Evolutionary conservation across 2,329 filamentous ascomycete species (phyloP).

Genomic region (Trichophyton benhamiae): DNA sequence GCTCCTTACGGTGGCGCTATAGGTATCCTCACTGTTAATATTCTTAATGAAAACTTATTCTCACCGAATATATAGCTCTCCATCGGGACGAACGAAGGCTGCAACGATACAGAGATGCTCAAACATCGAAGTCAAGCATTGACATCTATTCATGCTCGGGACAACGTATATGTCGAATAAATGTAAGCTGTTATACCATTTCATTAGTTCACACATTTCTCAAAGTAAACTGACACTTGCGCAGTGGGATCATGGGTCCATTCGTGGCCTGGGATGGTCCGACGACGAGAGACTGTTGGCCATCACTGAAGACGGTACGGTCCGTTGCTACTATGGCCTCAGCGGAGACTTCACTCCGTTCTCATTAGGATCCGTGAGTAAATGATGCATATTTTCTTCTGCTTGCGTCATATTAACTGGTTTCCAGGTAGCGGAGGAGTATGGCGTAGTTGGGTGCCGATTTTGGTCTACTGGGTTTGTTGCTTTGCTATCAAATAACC

Average conservation of each 20-base stretch:
- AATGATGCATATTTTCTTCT: neutral
- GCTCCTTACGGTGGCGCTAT: slow-evolving; percentile 89
- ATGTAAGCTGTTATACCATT: slow-evolving; percentile 30
- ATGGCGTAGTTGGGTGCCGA: slow-evolving; percentile 73
- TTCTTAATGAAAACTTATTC: neutral
- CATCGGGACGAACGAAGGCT: slow-evolving; percentile 82
- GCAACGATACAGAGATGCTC: slow-evolving; percentile 60
- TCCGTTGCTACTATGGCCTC: slow-evolving; percentile 81
- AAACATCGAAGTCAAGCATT: slow-evolving; percentile 67
- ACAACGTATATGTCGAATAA: slow-evolving; percentile 70
- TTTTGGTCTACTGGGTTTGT: slow-evolving; percentile 94
- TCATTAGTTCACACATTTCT: too few species aligned
- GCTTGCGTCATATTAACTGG: neutral
- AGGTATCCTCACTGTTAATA: slow-evolving; percentile 41
- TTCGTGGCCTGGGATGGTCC: slow-evolving; percentile 88
- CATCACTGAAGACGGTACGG: slow-evolving; percentile 76
- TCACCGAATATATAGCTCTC: slow-evolving; percentile 47
- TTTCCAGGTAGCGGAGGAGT: slow-evolving; percentile 62
- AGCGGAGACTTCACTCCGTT: slow-evolving; percentile 93
- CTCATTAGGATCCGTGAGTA: slow-evolving; percentile 60
- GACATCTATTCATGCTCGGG: slow-evolving; percentile 91
- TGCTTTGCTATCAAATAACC: slow-evolving; percentile 77
- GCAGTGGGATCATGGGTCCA: slow-evolving; percentile 76
- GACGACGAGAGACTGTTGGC: slow-evolving; percentile 87
- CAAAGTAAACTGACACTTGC: slow-evolving; percentile 10